A percentile compares a stretch with the other conserved stretches of the same genome.
phyloP scores from a whole-genome alignment of 2,329 filamentous ascomycete species.

The Pseudocercospora musae region DNA sequence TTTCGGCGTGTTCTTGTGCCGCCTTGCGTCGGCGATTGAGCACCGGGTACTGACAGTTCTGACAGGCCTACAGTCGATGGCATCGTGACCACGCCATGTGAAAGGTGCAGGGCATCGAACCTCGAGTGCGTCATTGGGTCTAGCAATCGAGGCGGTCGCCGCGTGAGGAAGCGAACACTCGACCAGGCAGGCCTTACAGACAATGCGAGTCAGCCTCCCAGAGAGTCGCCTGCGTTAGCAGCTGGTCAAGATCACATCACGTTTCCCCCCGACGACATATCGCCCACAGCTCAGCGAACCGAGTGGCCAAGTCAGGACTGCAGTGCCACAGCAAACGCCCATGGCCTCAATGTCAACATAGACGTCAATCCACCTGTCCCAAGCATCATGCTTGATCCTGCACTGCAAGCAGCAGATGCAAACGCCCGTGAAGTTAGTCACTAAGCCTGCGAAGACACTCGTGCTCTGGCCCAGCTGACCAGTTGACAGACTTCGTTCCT shows the following conservation, averaged over 20 bases:
- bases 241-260: constrained; percentile 22
- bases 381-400: constrained; percentile 31
- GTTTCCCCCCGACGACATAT: constrained; percentile 18
- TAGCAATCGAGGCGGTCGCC: constrained; percentile 58
- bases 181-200: constrained; percentile 33
- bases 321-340: neutral
- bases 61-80: constrained; percentile 45
- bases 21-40: constrained; percentile 7
- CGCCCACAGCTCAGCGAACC: constrained; percentile 6
- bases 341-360: constrained; percentile 8
- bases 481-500: constrained; percentile 2
- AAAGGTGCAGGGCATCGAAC: constrained; percentile 56
- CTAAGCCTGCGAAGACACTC: neutral
- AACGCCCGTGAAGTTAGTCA: constrained; percentile 15
- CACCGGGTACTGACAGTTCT: constrained; percentile 1
- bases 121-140: constrained; percentile 53
- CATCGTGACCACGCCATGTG: constrained; percentile 52
- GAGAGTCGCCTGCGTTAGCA: constrained; percentile 26
- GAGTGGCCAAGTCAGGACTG: constrained; percentile 10
- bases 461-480: neutral
- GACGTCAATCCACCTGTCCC: constrained; percentile 22
- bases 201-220: constrained; percentile 15
- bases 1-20: neutral
- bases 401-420: constrained; percentile 29
- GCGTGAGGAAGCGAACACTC: constrained; percentile 52